Evolutionary conservation across 2,329 filamentous ascomycete species (phyloP), one percentile per base, ranked within the genome.

Genomic region (Penicillium digitatum): DNA sequence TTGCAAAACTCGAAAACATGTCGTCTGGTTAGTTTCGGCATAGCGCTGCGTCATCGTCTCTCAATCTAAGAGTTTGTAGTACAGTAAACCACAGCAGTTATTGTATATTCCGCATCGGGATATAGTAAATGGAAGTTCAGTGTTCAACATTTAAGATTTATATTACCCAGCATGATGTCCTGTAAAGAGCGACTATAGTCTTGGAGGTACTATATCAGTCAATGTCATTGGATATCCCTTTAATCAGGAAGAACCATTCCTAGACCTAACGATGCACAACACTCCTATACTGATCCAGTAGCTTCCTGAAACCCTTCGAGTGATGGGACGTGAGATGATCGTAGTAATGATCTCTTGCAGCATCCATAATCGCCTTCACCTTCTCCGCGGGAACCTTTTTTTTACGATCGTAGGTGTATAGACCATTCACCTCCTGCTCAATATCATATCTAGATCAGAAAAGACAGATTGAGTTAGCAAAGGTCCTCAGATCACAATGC

Each of bases 361-460:
- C 75, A 48, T 84, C 78, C 53, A 87, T 80, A 14, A 87, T 78
- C 37, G 71, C 77, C 72, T 79, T 85, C 26, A 87, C 80, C 58
- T 79, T 79, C 0, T 65, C 69, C 0, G 81, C 74, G n/a, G 82
- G 79, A 39, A 88, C 72, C 72, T 88, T 88, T 56, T 80, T 80
- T 61, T 78, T 75, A 1, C 86, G 78, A 57, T 87, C 80, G 59
- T 81, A 86, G 0, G 83, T 81, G 61, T 87, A 87, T 24, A 88
- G 64, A 0, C 85, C 86, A 61, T 88, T 88, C 34, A 83, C 82
- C 64, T 88, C 86, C 63, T 88, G 85, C 69, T 88, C 85, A 48
- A 88, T 84, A 64, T 84, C 81, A 54, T 77, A 77, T 58, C 66
- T 18, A 16, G 29, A 34, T 5, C 12, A 12, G 14, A 35, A 5